Percentiles rank a stretch among this genome's conserved stretches.
Evolutionary conservation across 2,329 filamentous ascomycete genomes (phyloP).

Genomic region (Pyricularia sp.): DNA sequence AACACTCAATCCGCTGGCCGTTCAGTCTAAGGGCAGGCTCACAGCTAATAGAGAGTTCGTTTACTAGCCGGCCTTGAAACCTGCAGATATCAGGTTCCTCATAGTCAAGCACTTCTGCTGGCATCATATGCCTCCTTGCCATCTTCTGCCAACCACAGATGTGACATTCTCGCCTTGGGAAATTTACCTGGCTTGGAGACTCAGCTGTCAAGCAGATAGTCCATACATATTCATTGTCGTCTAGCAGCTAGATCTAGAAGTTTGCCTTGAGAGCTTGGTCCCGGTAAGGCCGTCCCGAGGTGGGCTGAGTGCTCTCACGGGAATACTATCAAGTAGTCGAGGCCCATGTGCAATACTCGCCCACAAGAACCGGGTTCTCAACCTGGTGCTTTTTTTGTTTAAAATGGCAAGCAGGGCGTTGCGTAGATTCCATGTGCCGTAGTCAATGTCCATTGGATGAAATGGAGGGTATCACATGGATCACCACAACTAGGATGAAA

Average conservation of each 20-base stretch:
- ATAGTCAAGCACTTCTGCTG: neutral
- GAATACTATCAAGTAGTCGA: neutral
- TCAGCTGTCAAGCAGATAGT: neutral
- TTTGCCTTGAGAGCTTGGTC: neutral
- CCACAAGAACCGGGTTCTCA: neutral
- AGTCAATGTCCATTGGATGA: neutral
- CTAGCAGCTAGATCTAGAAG: neutral
- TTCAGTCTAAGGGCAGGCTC: no score
- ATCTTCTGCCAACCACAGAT: neutral
- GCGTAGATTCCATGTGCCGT: neutral
- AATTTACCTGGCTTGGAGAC: neutral
- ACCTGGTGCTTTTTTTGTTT: neutral
- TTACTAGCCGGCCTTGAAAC: neutral
- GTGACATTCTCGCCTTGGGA: neutral
- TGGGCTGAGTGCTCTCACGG: neutral
- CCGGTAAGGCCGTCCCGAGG: neutral
- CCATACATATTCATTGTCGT: neutral
- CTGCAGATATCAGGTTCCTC: neutral
- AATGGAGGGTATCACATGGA: neutral
- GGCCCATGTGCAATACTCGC: neutral
- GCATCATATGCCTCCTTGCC: neutral
- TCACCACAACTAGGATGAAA: neutral
- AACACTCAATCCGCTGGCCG: no score
- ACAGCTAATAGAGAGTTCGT: neutral
- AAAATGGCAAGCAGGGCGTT: neutral